A percentile compares a stretch with the other conserved stretches of the same genome.
Conservation (phyloP, 2,329 filamentous ascomycete genomes). For the Fusarium sp. region DNA sequence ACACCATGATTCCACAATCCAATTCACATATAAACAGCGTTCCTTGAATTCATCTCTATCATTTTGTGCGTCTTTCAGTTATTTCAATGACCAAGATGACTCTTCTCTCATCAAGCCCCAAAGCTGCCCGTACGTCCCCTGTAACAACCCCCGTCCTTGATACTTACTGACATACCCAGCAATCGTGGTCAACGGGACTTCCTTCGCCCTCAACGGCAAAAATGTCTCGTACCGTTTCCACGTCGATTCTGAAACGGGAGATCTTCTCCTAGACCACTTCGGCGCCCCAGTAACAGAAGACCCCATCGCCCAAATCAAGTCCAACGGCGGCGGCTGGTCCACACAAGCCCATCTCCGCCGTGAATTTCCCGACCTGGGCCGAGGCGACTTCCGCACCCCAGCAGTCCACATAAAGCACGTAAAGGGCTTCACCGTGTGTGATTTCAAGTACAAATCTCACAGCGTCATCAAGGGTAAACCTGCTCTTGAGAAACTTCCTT, state of each 20-base stretch:
- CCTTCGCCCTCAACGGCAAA: conserved; percentile 68
- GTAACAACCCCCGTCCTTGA: neutral
- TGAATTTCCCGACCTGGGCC: conserved; percentile 73
- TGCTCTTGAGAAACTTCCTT: conserved; percentile 65
- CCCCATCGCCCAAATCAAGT: conserved; percentile 54
- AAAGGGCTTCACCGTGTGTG: conserved; percentile 68
- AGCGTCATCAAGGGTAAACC: conserved; percentile 68
- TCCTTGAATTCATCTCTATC: neutral
- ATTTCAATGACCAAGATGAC: conserved; percentile 5
- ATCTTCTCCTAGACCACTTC: conserved; percentile 71
- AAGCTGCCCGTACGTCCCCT: conserved; percentile 14
- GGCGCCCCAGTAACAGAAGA: conserved; percentile 67
- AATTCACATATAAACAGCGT: neutral
- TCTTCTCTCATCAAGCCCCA: neutral
- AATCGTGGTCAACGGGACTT: conserved; percentile 65
- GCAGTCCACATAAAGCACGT: conserved; percentile 71
- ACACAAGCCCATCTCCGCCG: conserved; percentile 64
- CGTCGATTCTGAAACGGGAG: conserved; percentile 66
- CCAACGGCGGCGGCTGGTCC: conserved; percentile 63
- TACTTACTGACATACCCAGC: conserved; percentile 51
- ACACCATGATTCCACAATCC: rapidly evolving
- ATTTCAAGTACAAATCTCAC: conserved; percentile 69
- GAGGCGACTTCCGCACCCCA: conserved; percentile 72
- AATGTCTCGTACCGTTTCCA: conserved; percentile 73
- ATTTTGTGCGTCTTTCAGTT: too few species aligned